These are phyloP conservation scores for Microcera coccophila DNA, from an alignment of 2,329 filamentous ascomycete species.

Conservation along the genomic window DNA sequence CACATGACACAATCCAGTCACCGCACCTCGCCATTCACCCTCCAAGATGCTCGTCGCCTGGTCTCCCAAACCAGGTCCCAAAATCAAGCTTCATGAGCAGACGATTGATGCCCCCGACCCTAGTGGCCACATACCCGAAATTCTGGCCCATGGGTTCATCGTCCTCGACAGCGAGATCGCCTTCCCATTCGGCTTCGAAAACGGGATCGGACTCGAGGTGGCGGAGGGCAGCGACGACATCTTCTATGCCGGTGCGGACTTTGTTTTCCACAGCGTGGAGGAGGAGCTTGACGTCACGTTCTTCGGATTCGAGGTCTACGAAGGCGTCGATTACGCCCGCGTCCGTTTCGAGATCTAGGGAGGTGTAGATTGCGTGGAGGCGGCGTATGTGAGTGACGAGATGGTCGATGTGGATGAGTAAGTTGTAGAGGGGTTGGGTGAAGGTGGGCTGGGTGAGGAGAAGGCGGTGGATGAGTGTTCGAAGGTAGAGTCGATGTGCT, in stretches of 20 bases:
- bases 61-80: conserved; percentile 51
- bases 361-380: conserved; percentile 70
- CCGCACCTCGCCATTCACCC: conserved; percentile 1
- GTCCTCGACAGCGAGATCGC: conserved; percentile 34
- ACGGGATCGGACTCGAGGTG: conserved; percentile 41
- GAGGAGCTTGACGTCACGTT: conserved; percentile 61
- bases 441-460: conserved; percentile 62
- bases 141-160: conserved; percentile 28
- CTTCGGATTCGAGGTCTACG: conserved; percentile 67
- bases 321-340: conserved; percentile 76
- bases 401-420: conserved; percentile 74
- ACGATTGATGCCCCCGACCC: conserved; percentile 75
- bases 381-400: conserved; percentile 73
- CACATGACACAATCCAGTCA: conserved; percentile 10
- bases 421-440: conserved; percentile 60
- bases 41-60: conserved; percentile 18
- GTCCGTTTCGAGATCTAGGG: conserved; percentile 76
- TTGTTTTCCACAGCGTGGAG: conserved; percentile 60
- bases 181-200: conserved; percentile 45
- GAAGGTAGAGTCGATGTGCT: conserved; percentile 74
- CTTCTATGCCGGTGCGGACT: conserved; percentile 65
- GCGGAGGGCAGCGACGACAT: conserved; percentile 57
- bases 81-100: conserved; percentile 88
- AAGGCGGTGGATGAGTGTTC: conserved; percentile 61
- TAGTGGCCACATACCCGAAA: conserved; percentile 60